Percentiles rank a stretch among this genome's conserved stretches.
Conservation (phyloP, 305 asterid genomes). For the Fraxinus albicans region DNA sequence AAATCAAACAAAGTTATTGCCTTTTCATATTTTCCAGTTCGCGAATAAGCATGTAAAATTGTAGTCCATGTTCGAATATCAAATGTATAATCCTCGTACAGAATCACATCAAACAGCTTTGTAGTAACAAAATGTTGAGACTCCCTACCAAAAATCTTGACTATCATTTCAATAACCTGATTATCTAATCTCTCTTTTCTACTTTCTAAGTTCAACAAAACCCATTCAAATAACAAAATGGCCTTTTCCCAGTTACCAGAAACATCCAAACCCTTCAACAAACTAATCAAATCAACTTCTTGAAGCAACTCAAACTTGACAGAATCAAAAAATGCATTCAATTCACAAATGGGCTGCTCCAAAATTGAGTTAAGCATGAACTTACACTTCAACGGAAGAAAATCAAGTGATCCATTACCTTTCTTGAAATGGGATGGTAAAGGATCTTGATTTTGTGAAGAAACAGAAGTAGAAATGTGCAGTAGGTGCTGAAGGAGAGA, state of each 20-base stretch:
- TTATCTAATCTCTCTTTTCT: conserved; percentile 56
- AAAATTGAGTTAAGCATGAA: conserved; percentile 55
- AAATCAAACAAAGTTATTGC: conserved; percentile 67
- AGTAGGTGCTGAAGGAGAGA: conserved; percentile 77
- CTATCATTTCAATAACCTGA: conserved; percentile 77
- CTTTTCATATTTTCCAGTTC: conserved; percentile 74
- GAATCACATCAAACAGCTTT: conserved; percentile 72
- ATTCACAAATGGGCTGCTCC: conserved; percentile 45
- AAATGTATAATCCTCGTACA: conserved; percentile 48
- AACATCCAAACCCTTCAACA: conserved; percentile 74
- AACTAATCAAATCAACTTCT: conserved; percentile 63
- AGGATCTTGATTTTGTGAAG: conserved; percentile 37
- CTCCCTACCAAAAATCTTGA: conserved; percentile 81
- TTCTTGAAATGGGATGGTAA: conserved; percentile 30
- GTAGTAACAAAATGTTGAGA: conserved; percentile 70
- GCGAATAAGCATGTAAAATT: conserved; percentile 71
- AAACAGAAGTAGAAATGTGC: conserved; percentile 49
- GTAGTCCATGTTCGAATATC: conserved; percentile 88
- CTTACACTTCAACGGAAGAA: conserved; percentile 71
- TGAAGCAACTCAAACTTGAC: conserved; percentile 51
- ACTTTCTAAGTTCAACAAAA: conserved; percentile 53
- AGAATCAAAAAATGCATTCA: conserved; percentile 62
- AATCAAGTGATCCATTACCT: conserved; percentile 51
- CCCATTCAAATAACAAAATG: conserved; percentile 83
- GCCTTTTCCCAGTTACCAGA: conserved; percentile 65